Evolutionary conservation across 495 filamentous ascomycete species (phyloP), one percentile per base, ranked within the genome.

Genomic region (Clavariopsis aquatica): DNA sequence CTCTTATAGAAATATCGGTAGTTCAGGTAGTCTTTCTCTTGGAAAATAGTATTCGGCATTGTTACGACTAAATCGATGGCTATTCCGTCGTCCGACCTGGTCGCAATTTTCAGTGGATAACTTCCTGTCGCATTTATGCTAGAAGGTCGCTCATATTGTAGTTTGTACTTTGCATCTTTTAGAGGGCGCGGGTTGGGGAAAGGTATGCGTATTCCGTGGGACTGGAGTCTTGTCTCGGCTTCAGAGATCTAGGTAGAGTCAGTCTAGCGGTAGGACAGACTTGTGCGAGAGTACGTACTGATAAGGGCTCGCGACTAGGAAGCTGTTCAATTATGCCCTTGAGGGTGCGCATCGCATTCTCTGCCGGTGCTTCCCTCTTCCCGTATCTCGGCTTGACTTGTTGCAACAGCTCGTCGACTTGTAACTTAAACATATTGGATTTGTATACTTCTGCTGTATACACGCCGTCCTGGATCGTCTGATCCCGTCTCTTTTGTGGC

Each of bases 21-120:
- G 70, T 98, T 91, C 49, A 93, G 80, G 73, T 92, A 97, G 76
- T 98, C 94, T 74, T 98, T 98, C 54, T 93, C 89, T 71, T 96
- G 90, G 64, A 98, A 91, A 1, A 96, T 78, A 2, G 83, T 77
- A 47, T 73, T 73, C 17, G 95, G 93, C 85, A 98, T 94, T 12
- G 85, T 87, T 7, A 96, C 84, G 19, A 90, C 86, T 80, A 98
- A 78, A 77, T 98, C 94, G 52, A 96, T 81, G 0, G 79, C 78
- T 34, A 87, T 76, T 20, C 73, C 72, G 10, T 81, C 80, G 19
- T 84, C 78, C 8, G 81, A 77, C 69, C 86, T 89, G 10, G 85
- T 78, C 66, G 89, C 86, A 10, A 85, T 94, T 75, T 86, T 87
- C 45, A 91, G 82, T 45, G 87, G 80, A 81, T 96, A 93, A 72